phyloP scores from a whole-genome alignment of 148 eudicot genomes.

The Hydrangea macrophylla region DNA sequence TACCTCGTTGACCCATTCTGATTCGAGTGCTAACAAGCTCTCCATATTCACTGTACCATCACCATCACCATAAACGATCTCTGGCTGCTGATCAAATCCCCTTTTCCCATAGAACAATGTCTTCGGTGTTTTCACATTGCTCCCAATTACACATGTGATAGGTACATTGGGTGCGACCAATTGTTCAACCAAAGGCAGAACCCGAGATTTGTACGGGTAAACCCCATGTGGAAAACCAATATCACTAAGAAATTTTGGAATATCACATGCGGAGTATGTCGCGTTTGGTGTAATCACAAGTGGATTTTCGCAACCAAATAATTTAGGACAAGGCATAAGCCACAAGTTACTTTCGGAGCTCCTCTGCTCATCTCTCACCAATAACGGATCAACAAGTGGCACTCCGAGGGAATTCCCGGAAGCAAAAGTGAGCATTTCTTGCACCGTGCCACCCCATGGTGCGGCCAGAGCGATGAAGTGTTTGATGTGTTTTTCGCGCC shows the following conservation, averaged over 20 bases:
- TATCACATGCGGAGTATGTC: conserved; percentile 48
- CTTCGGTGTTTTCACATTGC: conserved; percentile 55
- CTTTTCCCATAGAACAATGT: conserved; percentile 51
- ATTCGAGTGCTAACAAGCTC: conserved; percentile 58
- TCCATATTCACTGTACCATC: conserved; percentile 90
- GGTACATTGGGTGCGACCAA: conserved; percentile 50
- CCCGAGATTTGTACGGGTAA: conserved; percentile 45
- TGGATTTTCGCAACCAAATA: conserved; percentile 34
- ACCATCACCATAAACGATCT: conserved; percentile 72
- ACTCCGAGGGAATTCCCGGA: conserved; percentile 88
- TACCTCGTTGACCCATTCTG: conserved; percentile 36
- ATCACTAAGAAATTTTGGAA: conserved; percentile 51
- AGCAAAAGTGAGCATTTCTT: conserved; percentile 77
- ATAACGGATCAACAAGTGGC: conserved; percentile 72
- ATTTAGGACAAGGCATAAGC: conserved; percentile 68
- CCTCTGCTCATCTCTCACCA: conserved; percentile 79
- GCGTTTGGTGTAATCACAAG: conserved; percentile 49
- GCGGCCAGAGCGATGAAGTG: conserved; percentile 78
- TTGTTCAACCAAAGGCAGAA: conserved; percentile 52
- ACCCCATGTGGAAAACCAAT: conserved; percentile 60
- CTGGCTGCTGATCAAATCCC: conserved; percentile 72
- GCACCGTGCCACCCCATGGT: conserved; percentile 90
- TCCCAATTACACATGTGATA: conserved; percentile 70
- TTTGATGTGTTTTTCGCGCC: conserved; percentile 68
- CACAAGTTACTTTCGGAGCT: conserved; percentile 85